A percentile compares a stretch with the other conserved stretches of the same genome.
Conservation (phyloP, 176 grass and related monocot species). For the Pontederia paniculata region DNA sequence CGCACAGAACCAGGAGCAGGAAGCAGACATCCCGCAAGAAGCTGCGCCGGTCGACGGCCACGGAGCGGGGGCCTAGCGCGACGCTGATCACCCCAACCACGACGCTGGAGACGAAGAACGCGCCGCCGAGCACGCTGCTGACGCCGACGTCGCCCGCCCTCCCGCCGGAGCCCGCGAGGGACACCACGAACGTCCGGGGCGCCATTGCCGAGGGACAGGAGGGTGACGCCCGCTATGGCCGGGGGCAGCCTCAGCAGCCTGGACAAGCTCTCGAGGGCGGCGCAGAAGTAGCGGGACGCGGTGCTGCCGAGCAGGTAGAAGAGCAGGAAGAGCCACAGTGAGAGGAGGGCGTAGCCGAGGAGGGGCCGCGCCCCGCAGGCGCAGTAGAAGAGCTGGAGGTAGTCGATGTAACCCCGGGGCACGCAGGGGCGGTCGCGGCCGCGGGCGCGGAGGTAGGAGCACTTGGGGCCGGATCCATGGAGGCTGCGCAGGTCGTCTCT, state of each 20-base stretch:
- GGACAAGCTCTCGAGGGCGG: slow-evolving; percentile 41
- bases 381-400: slow-evolving; percentile 70
- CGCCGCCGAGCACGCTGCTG: slow-evolving; percentile 18
- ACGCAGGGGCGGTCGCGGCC: slow-evolving; percentile 21
- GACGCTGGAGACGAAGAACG: slow-evolving; percentile 12
- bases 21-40: slow-evolving; percentile 13
- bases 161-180: slow-evolving; percentile 27
- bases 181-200: slow-evolving; percentile 63
- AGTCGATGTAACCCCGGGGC: slow-evolving; percentile 51
- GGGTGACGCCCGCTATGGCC: slow-evolving; percentile 58
- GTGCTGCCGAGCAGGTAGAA: slow-evolving; percentile 95
- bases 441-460: slow-evolving; percentile 32
- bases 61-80: neutral
- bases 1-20: neutral
- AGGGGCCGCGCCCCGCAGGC: slow-evolving; percentile 5
- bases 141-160: slow-evolving; percentile 19
- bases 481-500: slow-evolving; percentile 34
- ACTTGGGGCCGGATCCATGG: slow-evolving; percentile 16
- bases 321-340: slow-evolving; percentile 47
- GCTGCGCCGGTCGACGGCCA: slow-evolving; percentile 2
- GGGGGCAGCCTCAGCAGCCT: slow-evolving; percentile 44
- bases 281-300: slow-evolving; percentile 66
- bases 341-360: slow-evolving; percentile 30
- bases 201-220: slow-evolving; percentile 71
- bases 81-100: slow-evolving; percentile 9